These are phyloP conservation scores for Suhomyces anneliseae DNA, from an alignment of 1,139 yeast genomes.

Conservation along the genomic window DNA sequence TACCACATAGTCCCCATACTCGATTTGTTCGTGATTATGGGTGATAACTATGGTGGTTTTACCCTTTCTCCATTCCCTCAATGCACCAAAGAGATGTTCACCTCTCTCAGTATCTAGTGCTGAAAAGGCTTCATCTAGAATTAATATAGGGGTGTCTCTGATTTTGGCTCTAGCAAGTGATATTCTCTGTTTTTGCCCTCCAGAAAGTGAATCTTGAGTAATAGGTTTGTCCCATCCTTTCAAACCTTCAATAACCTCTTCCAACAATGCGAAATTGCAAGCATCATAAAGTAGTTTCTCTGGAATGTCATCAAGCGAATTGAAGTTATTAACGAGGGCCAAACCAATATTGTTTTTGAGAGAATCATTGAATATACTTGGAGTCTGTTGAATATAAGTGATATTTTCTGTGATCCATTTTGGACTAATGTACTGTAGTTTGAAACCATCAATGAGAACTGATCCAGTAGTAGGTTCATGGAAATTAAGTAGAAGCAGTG, in stretches of 20 bases:
- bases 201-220: constrained; percentile 65
- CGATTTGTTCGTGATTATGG: constrained; percentile 67
- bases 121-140: constrained; percentile 82
- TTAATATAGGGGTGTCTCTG: constrained; percentile 68
- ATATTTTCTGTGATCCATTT: constrained; percentile 63
- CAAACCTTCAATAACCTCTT: constrained; percentile 44
- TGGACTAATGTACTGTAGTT: constrained; percentile 41
- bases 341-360: constrained; percentile 63
- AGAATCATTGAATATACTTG: constrained; percentile 64
- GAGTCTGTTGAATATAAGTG: constrained; percentile 71
- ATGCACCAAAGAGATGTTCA: constrained; percentile 41
- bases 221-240: constrained; percentile 58
- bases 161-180: constrained; percentile 81
- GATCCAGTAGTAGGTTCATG: constrained; percentile 51
- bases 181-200: constrained; percentile 86
- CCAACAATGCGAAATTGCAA: constrained; percentile 50
- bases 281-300: constrained; percentile 42
- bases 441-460: constrained; percentile 56
- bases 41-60: constrained; percentile 80
- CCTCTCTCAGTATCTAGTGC: constrained; percentile 66
- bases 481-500: constrained; percentile 59
- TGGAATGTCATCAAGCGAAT: constrained; percentile 25
- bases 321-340: constrained; percentile 30
- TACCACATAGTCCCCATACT: constrained; percentile 52
- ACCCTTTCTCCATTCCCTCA: constrained; percentile 61